Evolutionary conservation across 768 basidiomycete species (phyloP), one percentile per base, ranked within the genome.

Genomic region (Psilocybe tampanensis): DNA sequence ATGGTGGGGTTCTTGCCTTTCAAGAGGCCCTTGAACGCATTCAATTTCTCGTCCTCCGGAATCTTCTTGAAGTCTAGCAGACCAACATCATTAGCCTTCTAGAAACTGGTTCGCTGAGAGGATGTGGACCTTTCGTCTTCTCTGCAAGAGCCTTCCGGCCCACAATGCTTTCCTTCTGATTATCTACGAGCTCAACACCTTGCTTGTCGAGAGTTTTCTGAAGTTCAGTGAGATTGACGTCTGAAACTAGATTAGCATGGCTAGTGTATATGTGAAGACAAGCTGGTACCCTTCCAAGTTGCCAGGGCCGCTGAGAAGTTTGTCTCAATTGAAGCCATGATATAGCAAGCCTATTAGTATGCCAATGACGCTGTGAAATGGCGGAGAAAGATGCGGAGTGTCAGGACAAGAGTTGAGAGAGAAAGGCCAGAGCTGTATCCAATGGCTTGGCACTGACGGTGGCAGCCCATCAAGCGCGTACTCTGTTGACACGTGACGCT

Each of bases 61-160:
- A 96, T 85, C 76, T 92, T 96, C 79, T 92, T 98, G 83, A 98
- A 98, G 64, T 99, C 97, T 98, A n/a, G n/a, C n/a, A n/a, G n/a
- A n/a, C n/a, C n/a, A n/a, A 63, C 2, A 52, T 6, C 43, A 59
- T 48, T 11, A 53, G 21, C 9, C n/a, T 17, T 22, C 8, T 8
- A 13, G 11, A 11, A 24, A 34, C 7, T 15, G 8, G 15, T 12
- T 12, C 21, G 13, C 22, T 18, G n/a, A 41, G 33, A 29, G 2
- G 13, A 13, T 32, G 64, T 70, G n/a, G n/a, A 92, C 96, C 96
- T 79, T 96, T 92, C 0, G 97, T 99, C 70, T 91, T 89, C 75
- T 98, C 97, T 1, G 96, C 93, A 19, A 99, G 80, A 52, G 88
- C 90, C 73, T 98, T 99, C 42, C 97, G 83, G 9, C 95, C 95